Conservation (phyloP, 2,329 filamentous ascomycete genomes). For the Mycogone perniciosa region DNA sequence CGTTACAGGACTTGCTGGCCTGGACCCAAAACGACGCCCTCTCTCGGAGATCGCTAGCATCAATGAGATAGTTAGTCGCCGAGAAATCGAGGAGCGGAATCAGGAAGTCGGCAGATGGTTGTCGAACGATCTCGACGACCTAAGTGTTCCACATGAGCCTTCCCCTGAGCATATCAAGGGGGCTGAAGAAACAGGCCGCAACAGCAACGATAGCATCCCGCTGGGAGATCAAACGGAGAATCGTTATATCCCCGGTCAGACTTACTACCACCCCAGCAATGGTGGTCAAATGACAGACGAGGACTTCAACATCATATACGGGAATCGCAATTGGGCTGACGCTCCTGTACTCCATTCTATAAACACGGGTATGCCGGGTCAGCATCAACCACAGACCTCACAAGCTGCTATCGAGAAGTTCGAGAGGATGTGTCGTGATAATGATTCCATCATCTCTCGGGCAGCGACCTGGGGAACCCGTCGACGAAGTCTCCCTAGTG, state of each 20-base stretch:
- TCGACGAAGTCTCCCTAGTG: conserved; percentile 56
- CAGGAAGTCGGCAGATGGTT: conserved; percentile 47
- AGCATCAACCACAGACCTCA: conserved; percentile 44
- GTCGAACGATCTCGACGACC: conserved; percentile 26
- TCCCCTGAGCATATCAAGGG: conserved; percentile 19
- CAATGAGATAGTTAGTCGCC: conserved; percentile 41
- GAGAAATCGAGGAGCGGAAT: conserved; percentile 41
- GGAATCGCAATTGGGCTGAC: conserved; percentile 44
- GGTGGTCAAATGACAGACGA: conserved; percentile 37
- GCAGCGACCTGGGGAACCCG: conserved; percentile 66
- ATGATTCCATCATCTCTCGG: conserved; percentile 52
- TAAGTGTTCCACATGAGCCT: conserved; percentile 21
- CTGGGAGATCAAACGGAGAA: conserved; percentile 46
- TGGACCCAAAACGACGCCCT: conserved; percentile 41
- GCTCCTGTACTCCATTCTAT: conserved; percentile 43
- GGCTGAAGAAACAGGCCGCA: conserved; percentile 17
- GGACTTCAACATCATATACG: conserved; percentile 45
- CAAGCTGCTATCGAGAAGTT: conserved; percentile 49
- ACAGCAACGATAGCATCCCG: conserved; percentile 38
- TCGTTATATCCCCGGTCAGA: conserved; percentile 40
- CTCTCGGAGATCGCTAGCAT: conserved; percentile 39
- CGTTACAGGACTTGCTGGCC: conserved; percentile 36
- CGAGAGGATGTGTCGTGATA: conserved; percentile 47
- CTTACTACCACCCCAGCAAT: conserved; percentile 38
- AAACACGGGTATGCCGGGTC: conserved; percentile 21